Percentiles rank a stretch among this genome's conserved stretches.
These are phyloP conservation scores for Taphrina flavorubra DNA, from an alignment of 1,139 yeast genomes.

Conservation along the genomic window DNA sequence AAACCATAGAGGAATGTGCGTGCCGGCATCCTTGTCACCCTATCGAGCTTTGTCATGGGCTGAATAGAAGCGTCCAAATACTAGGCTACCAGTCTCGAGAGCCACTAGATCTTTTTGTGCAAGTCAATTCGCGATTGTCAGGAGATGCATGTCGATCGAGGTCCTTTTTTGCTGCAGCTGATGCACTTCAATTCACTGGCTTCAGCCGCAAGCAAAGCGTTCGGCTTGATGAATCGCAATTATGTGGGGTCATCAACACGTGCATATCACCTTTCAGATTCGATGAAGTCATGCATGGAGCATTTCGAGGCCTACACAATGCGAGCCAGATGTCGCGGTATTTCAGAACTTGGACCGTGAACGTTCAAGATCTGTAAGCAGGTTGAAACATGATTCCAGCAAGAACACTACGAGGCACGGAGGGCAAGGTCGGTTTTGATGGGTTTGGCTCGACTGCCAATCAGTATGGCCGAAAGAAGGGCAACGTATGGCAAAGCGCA, in stretches of 20 bases:
- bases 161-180: no score
- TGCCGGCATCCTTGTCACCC: slow-evolving; percentile 23
- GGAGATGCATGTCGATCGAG: no score
- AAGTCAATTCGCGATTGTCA: no score
- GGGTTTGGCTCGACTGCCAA: slow-evolving; percentile 38
- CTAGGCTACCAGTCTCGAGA: neutral
- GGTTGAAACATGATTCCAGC: slow-evolving; percentile 16
- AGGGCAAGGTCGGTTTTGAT: slow-evolving; percentile 38
- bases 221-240: no score
- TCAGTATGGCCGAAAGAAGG: slow-evolving; percentile 30
- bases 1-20: slow-evolving; percentile 30
- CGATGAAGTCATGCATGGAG: neutral
- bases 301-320: no score
- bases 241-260: slow-evolving; percentile 11
- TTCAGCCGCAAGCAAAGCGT: no score
- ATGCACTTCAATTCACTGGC: no score
- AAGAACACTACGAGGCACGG: slow-evolving; percentile 31
- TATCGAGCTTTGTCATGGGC: slow-evolving; percentile 16
- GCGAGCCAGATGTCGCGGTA: no score
- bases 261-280: neutral
- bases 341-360: no score
- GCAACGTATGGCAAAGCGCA: slow-evolving; percentile 14
- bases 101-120: no score
- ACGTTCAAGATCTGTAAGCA: no score
- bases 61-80: neutral